phyloP scores from a whole-genome alignment of 2,329 filamentous ascomycete species.

The Cladosporium halotolerans region DNA sequence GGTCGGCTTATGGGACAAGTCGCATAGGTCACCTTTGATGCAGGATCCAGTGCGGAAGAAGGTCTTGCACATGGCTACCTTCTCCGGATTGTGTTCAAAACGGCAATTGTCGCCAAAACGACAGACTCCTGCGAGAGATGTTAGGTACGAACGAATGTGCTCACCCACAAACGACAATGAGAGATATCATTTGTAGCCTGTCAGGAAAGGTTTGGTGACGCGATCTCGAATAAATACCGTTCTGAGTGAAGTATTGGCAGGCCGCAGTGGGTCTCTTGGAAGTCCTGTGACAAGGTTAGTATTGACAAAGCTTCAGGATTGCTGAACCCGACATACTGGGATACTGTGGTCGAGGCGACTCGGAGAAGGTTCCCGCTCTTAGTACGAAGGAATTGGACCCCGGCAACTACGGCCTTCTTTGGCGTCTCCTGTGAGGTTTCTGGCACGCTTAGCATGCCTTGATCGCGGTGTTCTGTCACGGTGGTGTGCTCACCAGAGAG shows the following conservation, averaged over 20 bases:
- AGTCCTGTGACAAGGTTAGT: constrained; percentile 13
- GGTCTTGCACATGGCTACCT: constrained; percentile 85
- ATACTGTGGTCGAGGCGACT: constrained; percentile 13
- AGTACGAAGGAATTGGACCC: constrained; percentile 76
- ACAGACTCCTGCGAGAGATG: constrained; percentile 63
- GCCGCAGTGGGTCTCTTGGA: constrained; percentile 17
- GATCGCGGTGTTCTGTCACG: neutral
- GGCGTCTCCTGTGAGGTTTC: constrained; percentile 52
- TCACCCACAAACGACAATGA: constrained; percentile 16
- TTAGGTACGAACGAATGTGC: constrained; percentile 18
- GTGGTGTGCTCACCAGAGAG: constrained; percentile 55
- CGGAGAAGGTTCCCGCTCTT: constrained; percentile 84
- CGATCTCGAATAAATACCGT: constrained; percentile 22
- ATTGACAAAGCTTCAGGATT: neutral
- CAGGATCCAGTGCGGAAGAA: constrained; percentile 77
- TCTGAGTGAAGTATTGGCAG: constrained; percentile 30
- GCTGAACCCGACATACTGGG: neutral
- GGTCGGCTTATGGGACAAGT: constrained; percentile 80
- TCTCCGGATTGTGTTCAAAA: constrained; percentile 76
- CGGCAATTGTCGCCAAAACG: constrained; percentile 72
- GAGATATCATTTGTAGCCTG: neutral
- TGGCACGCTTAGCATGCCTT: constrained; percentile 14
- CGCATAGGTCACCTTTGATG: constrained; percentile 69
- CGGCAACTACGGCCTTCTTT: constrained; percentile 64
- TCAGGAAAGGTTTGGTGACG: neutral